A percentile compares a stretch with the other conserved stretches of the same genome.
Evolutionary conservation across 2,329 filamentous ascomycete genomes (phyloP).

Genomic region (Colletotrichum falcatum): DNA sequence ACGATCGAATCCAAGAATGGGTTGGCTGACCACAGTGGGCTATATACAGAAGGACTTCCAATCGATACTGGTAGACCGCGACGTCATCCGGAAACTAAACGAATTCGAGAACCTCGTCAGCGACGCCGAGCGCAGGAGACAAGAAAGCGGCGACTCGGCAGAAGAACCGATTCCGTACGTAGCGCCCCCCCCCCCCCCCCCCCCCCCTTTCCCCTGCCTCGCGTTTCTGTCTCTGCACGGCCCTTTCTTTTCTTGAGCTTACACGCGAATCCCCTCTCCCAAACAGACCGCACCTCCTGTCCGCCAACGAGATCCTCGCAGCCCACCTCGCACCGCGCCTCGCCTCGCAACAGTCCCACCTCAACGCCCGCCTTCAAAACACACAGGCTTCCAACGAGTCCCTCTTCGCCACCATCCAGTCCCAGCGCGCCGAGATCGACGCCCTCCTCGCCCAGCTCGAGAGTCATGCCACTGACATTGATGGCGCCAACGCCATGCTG

Average conservation of each 20-base stretch:
- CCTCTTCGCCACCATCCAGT: conserved; percentile 62
- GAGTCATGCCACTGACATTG: conserved; percentile 64
- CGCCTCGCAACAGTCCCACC: conserved; percentile 63
- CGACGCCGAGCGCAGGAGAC: conserved; percentile 59
- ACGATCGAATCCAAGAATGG: not conserved
- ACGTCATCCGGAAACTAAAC: conserved; percentile 69
- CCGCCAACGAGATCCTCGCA: conserved; percentile 62
- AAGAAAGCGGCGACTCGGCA: conserved; percentile 46
- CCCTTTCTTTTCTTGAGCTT: not conserved
- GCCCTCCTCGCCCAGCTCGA: conserved; percentile 63
- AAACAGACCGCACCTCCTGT: conserved; percentile 67
- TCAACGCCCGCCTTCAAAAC: conserved; percentile 69
- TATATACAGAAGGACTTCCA: conserved; percentile 65
- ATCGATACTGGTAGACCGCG: conserved; percentile 61
- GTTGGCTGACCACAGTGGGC: conserved; percentile 5
- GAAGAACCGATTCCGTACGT: conserved; percentile 59
- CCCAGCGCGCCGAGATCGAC: conserved; percentile 68
- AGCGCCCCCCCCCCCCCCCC: not conserved
- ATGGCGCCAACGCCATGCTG: conserved; percentile 63
- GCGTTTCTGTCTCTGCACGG: not conserved
- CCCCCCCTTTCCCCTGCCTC: no score
- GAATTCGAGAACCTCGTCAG: conserved; percentile 67
- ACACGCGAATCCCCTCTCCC: not conserved
- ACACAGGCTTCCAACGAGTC: conserved; percentile 67
- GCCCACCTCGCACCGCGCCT: conserved; percentile 68